These are phyloP conservation scores for Teunomyces kruisii DNA, from an alignment of 805 yeast species.

Conservation along the genomic window DNA sequence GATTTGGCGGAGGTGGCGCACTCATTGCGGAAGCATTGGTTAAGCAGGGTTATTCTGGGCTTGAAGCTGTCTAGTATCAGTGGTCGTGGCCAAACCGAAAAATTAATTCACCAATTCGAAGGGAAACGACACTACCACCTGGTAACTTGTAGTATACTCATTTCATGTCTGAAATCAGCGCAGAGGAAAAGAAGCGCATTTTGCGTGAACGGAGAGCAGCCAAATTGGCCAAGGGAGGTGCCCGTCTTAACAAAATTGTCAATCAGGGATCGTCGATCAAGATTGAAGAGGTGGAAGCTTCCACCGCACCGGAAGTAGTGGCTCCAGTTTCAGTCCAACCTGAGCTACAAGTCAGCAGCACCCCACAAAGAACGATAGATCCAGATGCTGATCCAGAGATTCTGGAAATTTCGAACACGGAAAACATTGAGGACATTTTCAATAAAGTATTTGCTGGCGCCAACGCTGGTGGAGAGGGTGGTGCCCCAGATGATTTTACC, in stretches of 20 bases:
- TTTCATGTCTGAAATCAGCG: slow-evolving; percentile 44
- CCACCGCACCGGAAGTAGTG: not conserved
- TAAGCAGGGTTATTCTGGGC: not conserved
- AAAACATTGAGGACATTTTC: slow-evolving; percentile 37
- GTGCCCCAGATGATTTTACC: not conserved
- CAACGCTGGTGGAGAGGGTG: slow-evolving; percentile 1
- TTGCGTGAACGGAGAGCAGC: slow-evolving; percentile 67
- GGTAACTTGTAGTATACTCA: no score
- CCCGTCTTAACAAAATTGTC: slow-evolving; percentile 50
- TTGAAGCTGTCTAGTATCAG: no score
- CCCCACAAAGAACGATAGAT: slow-evolving; percentile 4
- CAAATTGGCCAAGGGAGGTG: slow-evolving; percentile 57
- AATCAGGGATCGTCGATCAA: slow-evolving; percentile 41
- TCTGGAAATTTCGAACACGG: slow-evolving; percentile 28
- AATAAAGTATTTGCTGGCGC: slow-evolving; percentile 26
- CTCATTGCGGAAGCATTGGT: not conserved
- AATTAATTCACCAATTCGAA: not conserved
- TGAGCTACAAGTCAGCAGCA: not conserved
- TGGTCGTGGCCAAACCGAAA: not conserved
- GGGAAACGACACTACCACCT: no score
- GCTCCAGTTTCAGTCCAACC: not conserved
- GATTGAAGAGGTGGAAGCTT: slow-evolving; percentile 23
- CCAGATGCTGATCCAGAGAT: slow-evolving; percentile 40
- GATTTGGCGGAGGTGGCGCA: not conserved
- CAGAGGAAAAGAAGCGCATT: slow-evolving; percentile 57